These are phyloP conservation scores for Mucor lusitanicus DNA, from an alignment of 371 early-diverging fungal species.

Conservation along the genomic window DNA sequence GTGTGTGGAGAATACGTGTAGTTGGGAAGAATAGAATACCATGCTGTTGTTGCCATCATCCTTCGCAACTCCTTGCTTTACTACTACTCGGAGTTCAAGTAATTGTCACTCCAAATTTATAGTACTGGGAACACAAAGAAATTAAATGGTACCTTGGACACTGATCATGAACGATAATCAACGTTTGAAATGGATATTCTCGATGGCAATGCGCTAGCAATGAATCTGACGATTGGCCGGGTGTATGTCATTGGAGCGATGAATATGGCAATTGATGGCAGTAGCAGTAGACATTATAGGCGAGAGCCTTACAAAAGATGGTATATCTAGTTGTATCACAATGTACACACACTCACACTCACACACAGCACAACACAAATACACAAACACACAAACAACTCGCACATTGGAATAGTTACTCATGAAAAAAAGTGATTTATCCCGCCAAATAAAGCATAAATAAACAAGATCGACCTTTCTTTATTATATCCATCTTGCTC, in stretches of 20 bases:
- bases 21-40: background rate
- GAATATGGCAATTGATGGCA: background rate
- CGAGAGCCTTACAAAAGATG: background rate
- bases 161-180: background rate
- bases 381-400: background rate
- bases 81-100: background rate
- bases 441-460: conserved; percentile 17
- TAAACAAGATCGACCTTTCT: conserved; percentile 12
- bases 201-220: background rate
- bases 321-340: conserved; percentile 2
- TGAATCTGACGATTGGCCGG: background rate
- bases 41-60: background rate
- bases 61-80: background rate
- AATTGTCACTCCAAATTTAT: background rate
- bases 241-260: background rate
- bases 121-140: background rate
- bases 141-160: background rate
- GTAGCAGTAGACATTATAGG: background rate
- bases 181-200: background rate
- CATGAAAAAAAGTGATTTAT: background rate
- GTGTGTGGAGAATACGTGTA: background rate
- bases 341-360: background rate
- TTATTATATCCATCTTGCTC: conserved; percentile 4
- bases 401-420: background rate
- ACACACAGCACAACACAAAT: background rate